Evolutionary conservation across 2,329 filamentous ascomycete species (phyloP), one percentile per base, ranked within the genome.

Genomic region (Sarocladium kiliense): DNA sequence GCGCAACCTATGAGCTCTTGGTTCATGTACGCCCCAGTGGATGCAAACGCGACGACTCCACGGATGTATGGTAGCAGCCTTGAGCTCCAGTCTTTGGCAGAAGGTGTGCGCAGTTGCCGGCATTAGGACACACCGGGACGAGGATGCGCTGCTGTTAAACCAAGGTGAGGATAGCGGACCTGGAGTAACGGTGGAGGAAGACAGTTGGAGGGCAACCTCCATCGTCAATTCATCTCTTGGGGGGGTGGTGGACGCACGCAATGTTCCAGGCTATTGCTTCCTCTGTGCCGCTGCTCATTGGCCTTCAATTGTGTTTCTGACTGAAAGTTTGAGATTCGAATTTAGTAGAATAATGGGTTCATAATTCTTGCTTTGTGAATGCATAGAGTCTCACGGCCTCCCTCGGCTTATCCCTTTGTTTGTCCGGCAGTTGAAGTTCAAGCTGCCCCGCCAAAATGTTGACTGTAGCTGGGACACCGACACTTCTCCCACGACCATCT

Each of bases 1-100:
- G 61, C 69, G 6, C 62, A 65, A 59, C 72, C 72, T 9, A 58
- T 70, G 32, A 73, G 70, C 44, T 66, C 68, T 14, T 75, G 73
- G 72, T 71, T 74, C 59, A 47, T 74, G 26, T 74, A 72, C 54
- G 72, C 64, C 1, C 71, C 72, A 1, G 66, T 68, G 2, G 59
- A 69, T 11, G 47, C 61, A 30, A 62, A 63, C 1, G 51, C 62
- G 16, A 66, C 58, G 1, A 54, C 39, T 11, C 58, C 59, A 2
- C 53, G 58, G 6, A 21, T 18, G 4, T 56, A 62, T 41, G 66
- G 67, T 0, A 64, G 60, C 30, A 14, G 47, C 3, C 25, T 6
- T 2, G 67, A 69, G 55, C 27, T 65, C 45, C 45, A 57, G 36
- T 50, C 4, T 26, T 19, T 53, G 36, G 18, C 32, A 2, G 14